phyloP scores from a whole-genome alignment of 305 asterid genomes.

The Fraxinus latifolia region DNA sequence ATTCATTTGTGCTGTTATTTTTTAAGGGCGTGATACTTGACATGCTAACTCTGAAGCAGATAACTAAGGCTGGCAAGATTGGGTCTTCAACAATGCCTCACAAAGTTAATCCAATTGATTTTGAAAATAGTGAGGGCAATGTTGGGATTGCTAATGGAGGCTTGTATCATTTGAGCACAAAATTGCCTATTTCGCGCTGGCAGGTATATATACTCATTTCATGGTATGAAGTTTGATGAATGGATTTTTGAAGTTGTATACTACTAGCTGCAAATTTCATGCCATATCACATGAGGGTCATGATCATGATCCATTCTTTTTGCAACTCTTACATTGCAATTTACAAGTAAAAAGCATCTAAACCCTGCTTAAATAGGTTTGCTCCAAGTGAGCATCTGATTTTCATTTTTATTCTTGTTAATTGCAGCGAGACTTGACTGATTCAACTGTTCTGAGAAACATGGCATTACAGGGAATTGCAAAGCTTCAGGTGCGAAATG shows the following conservation, averaged over 20 bases:
- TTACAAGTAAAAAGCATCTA: conserved; percentile 1
- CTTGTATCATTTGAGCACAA: conserved; percentile 62
- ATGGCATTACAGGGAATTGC: conserved; percentile 75
- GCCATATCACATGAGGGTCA: not conserved
- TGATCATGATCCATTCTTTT: not conserved
- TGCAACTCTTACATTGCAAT: conserved; percentile 11
- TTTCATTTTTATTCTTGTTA: not conserved
- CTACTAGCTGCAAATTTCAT: too few species aligned
- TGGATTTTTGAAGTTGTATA: not conserved
- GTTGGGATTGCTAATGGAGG: conserved; percentile 74
- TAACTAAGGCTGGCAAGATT: conserved; percentile 76
- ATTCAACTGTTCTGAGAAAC: conserved; percentile 80
- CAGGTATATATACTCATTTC: too few species aligned
- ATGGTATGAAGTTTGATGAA: not conserved
- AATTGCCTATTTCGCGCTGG: conserved; percentile 85
- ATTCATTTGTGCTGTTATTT: not conserved
- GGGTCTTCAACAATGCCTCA: conserved; percentile 97
- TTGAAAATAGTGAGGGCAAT: conserved; percentile 87
- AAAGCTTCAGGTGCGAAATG: conserved; percentile 71
- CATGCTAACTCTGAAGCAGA: conserved; percentile 41
- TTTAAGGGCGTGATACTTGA: conserved; percentile 7
- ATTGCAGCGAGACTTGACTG: conserved; percentile 84
- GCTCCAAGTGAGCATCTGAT: not conserved
- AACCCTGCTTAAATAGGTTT: not conserved
- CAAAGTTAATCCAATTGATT: conserved; percentile 90